Percentiles rank a stretch among this genome's conserved stretches.
Conservation (phyloP, 2,329 filamentous ascomycete genomes). For the Rosellinia necatrix region DNA sequence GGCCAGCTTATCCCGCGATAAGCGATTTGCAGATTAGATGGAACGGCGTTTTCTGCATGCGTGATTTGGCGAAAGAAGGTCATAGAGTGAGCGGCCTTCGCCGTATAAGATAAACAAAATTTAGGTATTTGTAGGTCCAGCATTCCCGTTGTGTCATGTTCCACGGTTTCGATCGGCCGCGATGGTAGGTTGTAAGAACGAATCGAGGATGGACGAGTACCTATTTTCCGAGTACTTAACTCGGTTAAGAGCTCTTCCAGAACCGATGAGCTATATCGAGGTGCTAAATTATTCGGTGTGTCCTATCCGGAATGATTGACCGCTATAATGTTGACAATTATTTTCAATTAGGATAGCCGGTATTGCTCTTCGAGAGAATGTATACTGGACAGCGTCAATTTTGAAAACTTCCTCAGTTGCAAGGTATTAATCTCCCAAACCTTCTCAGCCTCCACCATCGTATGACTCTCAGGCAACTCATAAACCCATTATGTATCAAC, state of each 20-base stretch:
- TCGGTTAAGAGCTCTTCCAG: slow-evolving; percentile 1
- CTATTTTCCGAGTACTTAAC: slow-evolving; percentile 9
- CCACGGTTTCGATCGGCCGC: no score
- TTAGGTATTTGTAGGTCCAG: not conserved
- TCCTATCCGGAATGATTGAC: not conserved
- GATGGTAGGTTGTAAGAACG: not conserved
- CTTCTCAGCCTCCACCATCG: not conserved
- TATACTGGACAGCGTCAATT: slow-evolving; percentile 15
- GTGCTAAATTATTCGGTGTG: slow-evolving; percentile 33
- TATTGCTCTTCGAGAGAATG: not conserved
- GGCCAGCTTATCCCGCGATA: not conserved
- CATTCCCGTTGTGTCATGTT: not conserved
- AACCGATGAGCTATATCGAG: slow-evolving; percentile 27
- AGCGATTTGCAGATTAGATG: not conserved
- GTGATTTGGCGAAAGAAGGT: not conserved
- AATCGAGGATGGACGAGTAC: slow-evolving; percentile 14
- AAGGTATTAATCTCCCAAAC: slow-evolving; percentile 12
- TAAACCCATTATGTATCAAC: not conserved
- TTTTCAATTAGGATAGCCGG: not conserved
- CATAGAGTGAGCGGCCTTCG: not conserved
- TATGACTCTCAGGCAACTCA: not conserved
- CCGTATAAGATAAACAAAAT: not conserved
- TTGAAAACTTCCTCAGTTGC: slow-evolving; percentile 26
- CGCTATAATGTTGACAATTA: not conserved
- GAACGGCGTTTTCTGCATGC: not conserved